phyloP scores from a whole-genome alignment of 1,284 basidiomycete species.

The Microbotryum lychnidis-dioicae region DNA sequence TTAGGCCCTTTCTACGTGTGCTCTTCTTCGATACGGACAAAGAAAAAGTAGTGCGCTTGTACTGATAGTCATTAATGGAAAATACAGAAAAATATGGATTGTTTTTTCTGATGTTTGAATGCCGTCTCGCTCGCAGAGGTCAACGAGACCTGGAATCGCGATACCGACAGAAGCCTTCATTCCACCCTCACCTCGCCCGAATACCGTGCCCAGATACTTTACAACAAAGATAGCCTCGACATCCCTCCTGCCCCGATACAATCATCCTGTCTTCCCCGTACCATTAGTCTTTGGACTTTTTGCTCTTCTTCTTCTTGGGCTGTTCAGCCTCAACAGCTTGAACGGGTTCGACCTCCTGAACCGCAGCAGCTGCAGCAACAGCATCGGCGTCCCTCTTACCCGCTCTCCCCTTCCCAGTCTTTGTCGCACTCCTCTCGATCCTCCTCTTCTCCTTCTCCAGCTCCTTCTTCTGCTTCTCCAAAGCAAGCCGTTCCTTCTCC shows the following conservation, averaged over 20 bases:
- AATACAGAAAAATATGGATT: no score
- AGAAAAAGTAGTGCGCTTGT: no score
- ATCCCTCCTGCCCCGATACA: no score
- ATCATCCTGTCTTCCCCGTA: neutral
- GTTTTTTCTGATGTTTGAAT: no score
- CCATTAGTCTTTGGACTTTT: slow-evolving; percentile 43
- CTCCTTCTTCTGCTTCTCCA: slow-evolving; percentile 26
- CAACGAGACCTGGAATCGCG: no score
- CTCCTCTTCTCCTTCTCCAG: slow-evolving; percentile 38
- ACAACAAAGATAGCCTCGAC: no score
- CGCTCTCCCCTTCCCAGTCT: slow-evolving; percentile 26
- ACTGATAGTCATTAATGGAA: no score
- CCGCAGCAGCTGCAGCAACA: neutral
- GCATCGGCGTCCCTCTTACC: slow-evolving; percentile 25
- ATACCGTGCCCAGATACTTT: no score
- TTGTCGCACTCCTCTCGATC: slow-evolving; percentile 30
- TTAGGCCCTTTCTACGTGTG: no score
- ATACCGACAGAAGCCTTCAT: neutral
- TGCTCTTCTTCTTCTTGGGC: slow-evolving; percentile 62
- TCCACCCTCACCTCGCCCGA: neutral
- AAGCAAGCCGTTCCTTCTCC: slow-evolving; percentile 29
- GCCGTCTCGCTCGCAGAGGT: no score
- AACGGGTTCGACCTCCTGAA: neutral
- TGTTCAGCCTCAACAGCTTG: slow-evolving; percentile 17
- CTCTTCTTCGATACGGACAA: no score